phyloP scores from a whole-genome alignment of 129 eudicot species.

The Logfia minima region DNA sequence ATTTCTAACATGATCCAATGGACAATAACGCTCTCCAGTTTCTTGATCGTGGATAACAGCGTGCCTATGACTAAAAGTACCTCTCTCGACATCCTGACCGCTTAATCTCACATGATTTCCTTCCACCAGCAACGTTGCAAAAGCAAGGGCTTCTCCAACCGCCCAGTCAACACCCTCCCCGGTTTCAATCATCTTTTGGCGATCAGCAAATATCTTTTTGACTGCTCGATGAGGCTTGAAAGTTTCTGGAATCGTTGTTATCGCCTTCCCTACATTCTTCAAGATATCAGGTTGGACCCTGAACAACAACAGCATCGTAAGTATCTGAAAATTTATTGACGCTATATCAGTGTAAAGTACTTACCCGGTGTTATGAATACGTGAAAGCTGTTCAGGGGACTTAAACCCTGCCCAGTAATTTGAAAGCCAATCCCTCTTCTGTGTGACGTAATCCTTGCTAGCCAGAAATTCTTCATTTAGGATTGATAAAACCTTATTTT shows the following conservation, averaged over 20 bases:
- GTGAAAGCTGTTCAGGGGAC: conserved; percentile 93
- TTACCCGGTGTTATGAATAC: conserved; percentile 96
- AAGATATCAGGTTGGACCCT: conserved; percentile 89
- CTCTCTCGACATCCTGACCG: conserved; percentile 98
- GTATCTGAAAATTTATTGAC: not conserved
- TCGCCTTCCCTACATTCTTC: conserved; percentile 82
- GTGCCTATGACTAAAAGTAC: conserved; percentile 95
- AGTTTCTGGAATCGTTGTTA: conserved; percentile 77
- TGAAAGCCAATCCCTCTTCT: conserved; percentile 93
- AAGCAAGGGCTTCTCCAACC: conserved; percentile 94
- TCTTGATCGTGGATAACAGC: conserved; percentile 89
- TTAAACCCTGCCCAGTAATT: conserved; percentile 93
- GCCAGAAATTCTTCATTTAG: conserved; percentile 88
- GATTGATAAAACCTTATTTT: conserved; percentile 66
- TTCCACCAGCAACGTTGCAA: conserved; percentile 82
- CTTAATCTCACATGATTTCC: conserved; percentile 98
- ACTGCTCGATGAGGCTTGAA: conserved; percentile 90
- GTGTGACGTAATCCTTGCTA: conserved; percentile 71
- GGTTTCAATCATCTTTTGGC: conserved; percentile 90
- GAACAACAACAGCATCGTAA: conserved; percentile 17
- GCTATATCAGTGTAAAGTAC: not conserved
- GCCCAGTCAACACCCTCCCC: conserved; percentile 99
- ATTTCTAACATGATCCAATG: conserved; percentile 67
- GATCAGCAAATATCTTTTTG: conserved; percentile 75
- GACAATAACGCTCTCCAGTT: conserved; percentile 86